phyloP scores from a whole-genome alignment of 2,329 filamentous ascomycete species.

The Diaporthe vaccinii region DNA sequence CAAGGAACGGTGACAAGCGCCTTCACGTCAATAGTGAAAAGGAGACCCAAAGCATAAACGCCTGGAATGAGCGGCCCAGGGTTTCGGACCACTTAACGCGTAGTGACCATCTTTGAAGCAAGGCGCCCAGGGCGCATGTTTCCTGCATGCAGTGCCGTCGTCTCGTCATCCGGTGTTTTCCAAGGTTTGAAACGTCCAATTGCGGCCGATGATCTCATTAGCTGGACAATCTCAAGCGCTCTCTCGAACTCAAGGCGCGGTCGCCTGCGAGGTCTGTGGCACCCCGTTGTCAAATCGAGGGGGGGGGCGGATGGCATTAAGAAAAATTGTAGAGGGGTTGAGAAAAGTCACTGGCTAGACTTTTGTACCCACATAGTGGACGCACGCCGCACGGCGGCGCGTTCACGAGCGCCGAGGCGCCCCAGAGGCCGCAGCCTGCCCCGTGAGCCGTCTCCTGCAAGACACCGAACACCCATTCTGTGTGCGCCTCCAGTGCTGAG shows the following conservation, averaged over 20 bases:
- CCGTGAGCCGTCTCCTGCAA: not conserved
- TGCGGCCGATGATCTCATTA: slow-evolving; percentile 39
- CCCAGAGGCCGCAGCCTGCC: slow-evolving; percentile 1
- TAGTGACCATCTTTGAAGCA: not conserved
- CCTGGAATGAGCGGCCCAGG: slow-evolving; percentile 19
- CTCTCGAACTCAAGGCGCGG: slow-evolving; percentile 1
- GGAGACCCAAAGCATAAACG: slow-evolving; percentile 20
- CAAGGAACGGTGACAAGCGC: not conserved
- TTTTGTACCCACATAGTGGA: not conserved
- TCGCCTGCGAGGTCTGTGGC: slow-evolving; percentile 14
- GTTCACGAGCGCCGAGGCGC: not conserved
- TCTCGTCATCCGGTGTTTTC: slow-evolving; percentile 30
- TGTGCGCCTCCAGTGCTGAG: not conserved
- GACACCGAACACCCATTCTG: slow-evolving; percentile 10
- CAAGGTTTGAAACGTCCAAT: slow-evolving; percentile 37
- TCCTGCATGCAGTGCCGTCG: not conserved
- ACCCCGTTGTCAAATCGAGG: not conserved
- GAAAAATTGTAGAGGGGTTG: not conserved
- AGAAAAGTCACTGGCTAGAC: not conserved
- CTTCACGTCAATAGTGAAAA: not conserved
- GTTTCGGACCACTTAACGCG: slow-evolving; percentile 8
- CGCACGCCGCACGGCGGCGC: not conserved
- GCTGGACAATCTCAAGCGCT: slow-evolving; percentile 20
- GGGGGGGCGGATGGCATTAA: not conserved
- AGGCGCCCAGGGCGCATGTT: not conserved